Evolutionary conservation across 139 green algal genomes (phyloP).

Genomic region (Chlamydomonas eustigma): DNA sequence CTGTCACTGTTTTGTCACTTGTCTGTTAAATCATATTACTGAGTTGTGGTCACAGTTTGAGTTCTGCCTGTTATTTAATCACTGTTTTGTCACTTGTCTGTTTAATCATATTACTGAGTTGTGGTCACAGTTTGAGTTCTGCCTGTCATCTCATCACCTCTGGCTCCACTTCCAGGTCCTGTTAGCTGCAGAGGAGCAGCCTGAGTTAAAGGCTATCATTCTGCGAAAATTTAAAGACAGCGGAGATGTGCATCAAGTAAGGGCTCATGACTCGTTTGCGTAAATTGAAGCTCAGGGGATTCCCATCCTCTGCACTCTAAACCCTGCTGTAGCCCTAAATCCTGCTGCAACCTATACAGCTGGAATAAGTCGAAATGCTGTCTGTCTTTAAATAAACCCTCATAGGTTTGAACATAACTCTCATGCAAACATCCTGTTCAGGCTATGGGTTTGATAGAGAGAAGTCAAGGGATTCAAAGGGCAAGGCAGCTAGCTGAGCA

Average conservation of each 20-base stretch:
- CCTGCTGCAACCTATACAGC: neutral
- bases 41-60: no score
- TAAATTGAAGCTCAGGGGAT: neutral
- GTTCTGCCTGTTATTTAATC: no score
- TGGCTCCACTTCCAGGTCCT: slow-evolving; percentile 41
- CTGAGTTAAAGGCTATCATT: slow-evolving; percentile 70
- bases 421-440: no score
- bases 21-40: no score
- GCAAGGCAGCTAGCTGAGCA: slow-evolving; percentile 69
- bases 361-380: neutral
- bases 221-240: slow-evolving; percentile 46
- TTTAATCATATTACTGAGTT: no score
- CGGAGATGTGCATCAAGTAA: neutral
- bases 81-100: no score
- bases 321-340: no score
- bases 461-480: slow-evolving; percentile 60
- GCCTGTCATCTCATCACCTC: neutral
- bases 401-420: no score
- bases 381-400: no score
- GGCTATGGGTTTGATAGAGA: slow-evolving; percentile 54
- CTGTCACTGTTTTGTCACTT: no score
- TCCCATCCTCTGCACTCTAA: no score
- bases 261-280: neutral
- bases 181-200: slow-evolving; percentile 63
- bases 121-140: slow-evolving; percentile 3